Evolutionary conservation across 805 yeast genomes (phyloP).

Genomic region (Komagataella populi): DNA sequence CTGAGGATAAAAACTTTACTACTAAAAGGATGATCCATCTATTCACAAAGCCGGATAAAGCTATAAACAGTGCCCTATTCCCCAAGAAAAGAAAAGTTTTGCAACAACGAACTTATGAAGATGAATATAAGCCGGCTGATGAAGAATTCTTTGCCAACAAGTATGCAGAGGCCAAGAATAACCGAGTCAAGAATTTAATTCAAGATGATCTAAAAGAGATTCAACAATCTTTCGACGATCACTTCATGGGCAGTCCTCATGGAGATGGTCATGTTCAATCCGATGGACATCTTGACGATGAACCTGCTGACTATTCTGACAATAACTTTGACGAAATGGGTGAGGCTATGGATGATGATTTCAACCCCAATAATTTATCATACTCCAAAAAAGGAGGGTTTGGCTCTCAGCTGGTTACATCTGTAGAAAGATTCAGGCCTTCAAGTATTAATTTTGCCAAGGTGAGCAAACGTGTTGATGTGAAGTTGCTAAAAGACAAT

Average conservation of each 20-base stretch:
- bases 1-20: conserved; percentile 36
- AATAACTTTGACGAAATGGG: conserved; percentile 6
- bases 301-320: conserved; percentile 13
- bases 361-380: neutral
- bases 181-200: conserved; percentile 4
- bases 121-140: conserved; percentile 27
- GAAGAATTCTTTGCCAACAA: conserved; percentile 37
- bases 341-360: conserved; percentile 2
- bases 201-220: conserved; percentile 10
- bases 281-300: conserved; percentile 20
- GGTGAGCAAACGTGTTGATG: conserved; percentile 34
- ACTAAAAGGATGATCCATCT: conserved; percentile 32
- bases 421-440: conserved; percentile 10
- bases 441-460: conserved; percentile 27
- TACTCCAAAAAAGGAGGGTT: conserved; percentile 1
- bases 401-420: conserved; percentile 8
- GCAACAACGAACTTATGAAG: conserved; percentile 4
- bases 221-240: conserved; percentile 10
- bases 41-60: conserved; percentile 27
- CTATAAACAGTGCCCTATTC: conserved; percentile 14
- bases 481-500: conserved; percentile 30
- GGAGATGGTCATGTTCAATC: conserved; percentile 24
- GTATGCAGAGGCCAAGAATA: conserved; percentile 20
- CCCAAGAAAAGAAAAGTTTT: conserved; percentile 8
- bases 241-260: conserved; percentile 2